These are phyloP conservation scores for Aegilops speltoides DNA, from an alignment of 176 grass and related monocot species.

Conservation along the genomic window DNA sequence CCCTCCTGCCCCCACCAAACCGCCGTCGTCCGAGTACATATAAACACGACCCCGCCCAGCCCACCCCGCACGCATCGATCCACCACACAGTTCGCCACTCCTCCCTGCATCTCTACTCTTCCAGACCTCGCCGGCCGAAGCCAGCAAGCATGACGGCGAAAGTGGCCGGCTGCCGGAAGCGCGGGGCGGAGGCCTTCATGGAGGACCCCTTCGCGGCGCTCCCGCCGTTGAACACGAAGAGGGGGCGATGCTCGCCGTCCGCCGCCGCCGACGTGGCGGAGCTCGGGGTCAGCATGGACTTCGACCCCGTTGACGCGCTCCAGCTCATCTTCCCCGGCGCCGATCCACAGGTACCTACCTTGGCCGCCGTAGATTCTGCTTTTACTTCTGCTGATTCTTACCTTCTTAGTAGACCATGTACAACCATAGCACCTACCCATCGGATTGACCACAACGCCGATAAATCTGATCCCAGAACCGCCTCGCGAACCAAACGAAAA, in stretches of 20 bases:
- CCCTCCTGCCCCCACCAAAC: neutral
- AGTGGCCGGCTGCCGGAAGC: constrained; percentile 22
- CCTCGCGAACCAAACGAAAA: neutral
- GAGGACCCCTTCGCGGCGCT: neutral
- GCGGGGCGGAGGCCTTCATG: neutral
- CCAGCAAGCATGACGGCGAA: neutral
- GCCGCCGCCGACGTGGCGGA: neutral
- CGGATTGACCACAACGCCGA: neutral
- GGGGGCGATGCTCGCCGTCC: constrained; percentile 25
- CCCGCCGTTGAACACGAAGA: neutral
- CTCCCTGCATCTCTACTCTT: neutral
- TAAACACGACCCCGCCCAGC: neutral
- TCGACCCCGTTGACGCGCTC: constrained; percentile 31
- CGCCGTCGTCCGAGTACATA: neutral
- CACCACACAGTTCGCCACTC: neutral
- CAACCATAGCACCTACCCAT: neutral
- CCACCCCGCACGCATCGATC: neutral
- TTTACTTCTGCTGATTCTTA: neutral
- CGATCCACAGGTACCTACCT: constrained; percentile 14
- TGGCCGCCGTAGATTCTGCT: neutral
- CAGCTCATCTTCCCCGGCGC: constrained; percentile 42
- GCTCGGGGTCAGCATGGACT: constrained; percentile 32
- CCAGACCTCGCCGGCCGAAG: neutral
- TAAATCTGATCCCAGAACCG: neutral
- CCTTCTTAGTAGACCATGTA: too few relatives aligned